Percentiles rank a stretch among this genome's conserved stretches.
These are phyloP conservation scores for Tremella fuciformis DNA, from an alignment of 768 basidiomycete genomes.

Conservation along the genomic window DNA sequence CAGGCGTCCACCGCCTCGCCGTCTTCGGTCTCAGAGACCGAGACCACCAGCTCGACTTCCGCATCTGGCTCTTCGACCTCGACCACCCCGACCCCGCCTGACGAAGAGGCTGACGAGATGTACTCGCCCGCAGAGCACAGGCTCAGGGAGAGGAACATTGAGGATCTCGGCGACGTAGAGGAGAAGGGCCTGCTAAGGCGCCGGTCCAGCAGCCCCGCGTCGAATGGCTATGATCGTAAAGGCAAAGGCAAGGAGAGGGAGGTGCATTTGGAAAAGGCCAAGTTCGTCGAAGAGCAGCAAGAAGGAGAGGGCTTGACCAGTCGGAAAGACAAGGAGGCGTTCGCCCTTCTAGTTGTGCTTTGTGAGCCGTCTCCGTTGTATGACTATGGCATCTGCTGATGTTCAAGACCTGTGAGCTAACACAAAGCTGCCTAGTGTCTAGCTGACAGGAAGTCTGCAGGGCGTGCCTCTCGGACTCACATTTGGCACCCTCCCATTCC, in stretches of 20 bases:
- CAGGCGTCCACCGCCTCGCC: slow-evolving; percentile 6
- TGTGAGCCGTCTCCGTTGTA: slow-evolving; percentile 60
- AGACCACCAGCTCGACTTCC: slow-evolving; percentile 2
- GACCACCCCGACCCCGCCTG: slow-evolving; percentile 1
- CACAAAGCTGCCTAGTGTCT: no score
- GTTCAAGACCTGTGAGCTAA: not conserved
- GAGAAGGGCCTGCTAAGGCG: slow-evolving; percentile 42
- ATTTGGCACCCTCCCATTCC: slow-evolving; percentile 92
- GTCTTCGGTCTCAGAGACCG: slow-evolving; percentile 2
- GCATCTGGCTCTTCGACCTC: slow-evolving; percentile 4
- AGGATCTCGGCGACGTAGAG: slow-evolving; percentile 39
- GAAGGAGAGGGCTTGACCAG: slow-evolving; percentile 56
- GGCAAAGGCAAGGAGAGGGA: slow-evolving; percentile 24
- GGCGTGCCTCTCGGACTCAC: slow-evolving; percentile 93
- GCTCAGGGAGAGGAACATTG: slow-evolving; percentile 39
- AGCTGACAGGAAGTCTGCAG: slow-evolving; percentile 58
- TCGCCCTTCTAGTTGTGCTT: slow-evolving; percentile 77
- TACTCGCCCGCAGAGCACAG: slow-evolving; percentile 11
- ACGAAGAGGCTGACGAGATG: slow-evolving; percentile 1
- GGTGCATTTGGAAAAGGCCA: slow-evolving; percentile 16
- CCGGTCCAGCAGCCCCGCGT: not conserved
- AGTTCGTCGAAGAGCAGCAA: slow-evolving; percentile 20
- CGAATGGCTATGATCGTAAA: not conserved
- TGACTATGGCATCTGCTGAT: not conserved
- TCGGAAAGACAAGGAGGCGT: slow-evolving; percentile 74